Evolutionary conservation across 805 yeast genomes (phyloP).

Genomic region (Lachancea fermentati): DNA sequence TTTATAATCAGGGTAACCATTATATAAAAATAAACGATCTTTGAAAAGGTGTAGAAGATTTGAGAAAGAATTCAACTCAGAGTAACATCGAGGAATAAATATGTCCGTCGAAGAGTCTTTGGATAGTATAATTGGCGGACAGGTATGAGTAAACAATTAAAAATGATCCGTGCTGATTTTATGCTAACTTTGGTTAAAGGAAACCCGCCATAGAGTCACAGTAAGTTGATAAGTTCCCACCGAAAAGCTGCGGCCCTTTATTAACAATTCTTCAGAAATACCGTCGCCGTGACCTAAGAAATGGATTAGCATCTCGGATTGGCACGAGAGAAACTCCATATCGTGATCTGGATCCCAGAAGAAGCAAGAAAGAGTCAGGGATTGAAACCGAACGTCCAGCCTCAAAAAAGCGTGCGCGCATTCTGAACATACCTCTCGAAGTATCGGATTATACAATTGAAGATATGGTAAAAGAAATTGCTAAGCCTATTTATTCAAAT

Average conservation of each 20-base stretch:
- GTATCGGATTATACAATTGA: conserved; percentile 29
- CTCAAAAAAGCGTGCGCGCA: conserved; percentile 21
- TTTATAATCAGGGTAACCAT: background rate
- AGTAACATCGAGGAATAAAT: background rate
- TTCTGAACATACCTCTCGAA: conserved; percentile 25
- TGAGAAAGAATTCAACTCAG: background rate
- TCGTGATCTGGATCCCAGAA: conserved; percentile 8
- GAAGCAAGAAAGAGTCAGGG: conserved; percentile 1
- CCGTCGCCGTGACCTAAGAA: conserved; percentile 33
- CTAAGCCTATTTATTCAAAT: conserved; percentile 16
- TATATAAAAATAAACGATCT: background rate
- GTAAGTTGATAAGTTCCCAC: conserved; percentile 13
- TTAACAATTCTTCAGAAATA: conserved; percentile 17
- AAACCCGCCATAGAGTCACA: conserved; percentile 3
- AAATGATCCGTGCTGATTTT: background rate
- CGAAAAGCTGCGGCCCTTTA: background rate
- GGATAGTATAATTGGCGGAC: conserved; percentile 16
- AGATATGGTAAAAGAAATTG: conserved; percentile 29
- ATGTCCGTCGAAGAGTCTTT: conserved; percentile 20
- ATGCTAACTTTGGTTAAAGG: conserved; percentile 3
- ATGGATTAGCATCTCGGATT: conserved; percentile 24
- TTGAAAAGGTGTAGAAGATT: background rate
- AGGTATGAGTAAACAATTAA: conserved; percentile 11
- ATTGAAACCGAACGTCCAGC: conserved; percentile 5
- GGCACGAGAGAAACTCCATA: conserved; percentile 12